phyloP scores from a whole-genome alignment of 169 alveolate species.

The Plasmodium ovale region DNA sequence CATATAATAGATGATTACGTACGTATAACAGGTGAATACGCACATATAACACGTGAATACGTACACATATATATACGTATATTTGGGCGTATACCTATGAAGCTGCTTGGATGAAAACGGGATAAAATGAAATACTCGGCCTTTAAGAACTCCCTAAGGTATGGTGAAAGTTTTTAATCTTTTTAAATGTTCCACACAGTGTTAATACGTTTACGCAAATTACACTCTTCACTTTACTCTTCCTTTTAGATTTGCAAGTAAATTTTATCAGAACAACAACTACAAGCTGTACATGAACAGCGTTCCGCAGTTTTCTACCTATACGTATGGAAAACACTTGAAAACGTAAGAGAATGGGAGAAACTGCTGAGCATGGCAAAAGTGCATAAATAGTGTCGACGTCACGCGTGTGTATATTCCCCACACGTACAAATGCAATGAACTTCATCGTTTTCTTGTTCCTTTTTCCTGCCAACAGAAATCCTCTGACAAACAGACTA shows the following conservation, averaged over 20 bases:
- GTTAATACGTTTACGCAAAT: not conserved
- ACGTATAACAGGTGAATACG: not conserved
- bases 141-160: constrained; percentile 73
- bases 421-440: too few species aligned
- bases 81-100: not conserved
- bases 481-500: constrained; percentile 71
- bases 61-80: not conserved
- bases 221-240: not conserved
- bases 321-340: constrained; percentile 61
- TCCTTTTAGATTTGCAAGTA: constrained; percentile 50
- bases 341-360: constrained; percentile 34
- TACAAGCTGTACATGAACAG: constrained; percentile 72
- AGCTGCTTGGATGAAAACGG: constrained; percentile 15
- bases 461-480: constrained; percentile 6
- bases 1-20: too few species aligned
- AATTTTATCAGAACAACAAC: constrained; percentile 30
- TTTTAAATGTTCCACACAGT: not conserved
- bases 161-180: not conserved
- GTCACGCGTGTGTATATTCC: too few species aligned
- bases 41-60: not conserved
- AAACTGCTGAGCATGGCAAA: not conserved
- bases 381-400: too few species aligned
- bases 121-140: constrained; percentile 69
- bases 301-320: constrained; percentile 75
- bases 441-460: not conserved